These are phyloP conservation scores for Pisolithus tinctorius DNA, from an alignment of 768 basidiomycete species.

Conservation along the genomic window DNA sequence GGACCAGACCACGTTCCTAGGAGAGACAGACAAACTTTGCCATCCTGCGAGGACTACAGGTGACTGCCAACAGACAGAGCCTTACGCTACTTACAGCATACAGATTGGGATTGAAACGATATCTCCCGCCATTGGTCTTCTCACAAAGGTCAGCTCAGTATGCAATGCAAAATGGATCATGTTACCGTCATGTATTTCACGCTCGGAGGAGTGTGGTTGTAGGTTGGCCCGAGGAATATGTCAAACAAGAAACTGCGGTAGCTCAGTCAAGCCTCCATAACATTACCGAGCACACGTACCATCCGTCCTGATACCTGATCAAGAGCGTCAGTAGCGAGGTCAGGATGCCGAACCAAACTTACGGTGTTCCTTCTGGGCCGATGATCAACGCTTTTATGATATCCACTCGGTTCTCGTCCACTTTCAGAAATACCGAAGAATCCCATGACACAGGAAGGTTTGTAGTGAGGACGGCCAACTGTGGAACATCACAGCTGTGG, in stretches of 20 bases:
- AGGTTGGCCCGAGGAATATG: constrained; percentile 85
- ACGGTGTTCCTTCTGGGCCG: constrained; percentile 93
- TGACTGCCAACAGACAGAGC: not conserved
- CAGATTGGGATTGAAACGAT: constrained; percentile 89
- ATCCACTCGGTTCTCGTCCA: constrained; percentile 89
- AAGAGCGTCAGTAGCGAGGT: constrained; percentile 3
- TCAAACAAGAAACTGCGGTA: constrained; percentile 67
- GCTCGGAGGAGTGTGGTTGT: constrained; percentile 79
- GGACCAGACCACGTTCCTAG: constrained; percentile 92
- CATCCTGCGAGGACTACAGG: constrained; percentile 48
- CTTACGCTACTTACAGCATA: constrained; percentile 59
- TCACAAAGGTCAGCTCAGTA: constrained; percentile 8
- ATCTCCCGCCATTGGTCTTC: constrained; percentile 83
- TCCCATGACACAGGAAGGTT: constrained; percentile 94
- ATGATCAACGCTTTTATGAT: constrained; percentile 89
- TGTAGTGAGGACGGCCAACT: constrained; percentile 91
- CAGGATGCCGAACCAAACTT: constrained; percentile 26
- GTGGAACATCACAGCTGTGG: constrained; percentile 10
- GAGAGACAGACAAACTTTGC: constrained; percentile 89
- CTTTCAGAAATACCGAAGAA: constrained; percentile 87
- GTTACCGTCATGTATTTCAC: constrained; percentile 62
- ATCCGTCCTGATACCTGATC: constrained; percentile 81
- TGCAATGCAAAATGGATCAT: not conserved
- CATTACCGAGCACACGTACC: constrained; percentile 39
- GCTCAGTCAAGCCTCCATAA: constrained; percentile 2